A percentile compares a stretch with the other conserved stretches of the same genome.
Evolutionary conservation across 2,329 filamentous ascomycete genomes (phyloP).

Genomic region (Trichophyton verrucosum): DNA sequence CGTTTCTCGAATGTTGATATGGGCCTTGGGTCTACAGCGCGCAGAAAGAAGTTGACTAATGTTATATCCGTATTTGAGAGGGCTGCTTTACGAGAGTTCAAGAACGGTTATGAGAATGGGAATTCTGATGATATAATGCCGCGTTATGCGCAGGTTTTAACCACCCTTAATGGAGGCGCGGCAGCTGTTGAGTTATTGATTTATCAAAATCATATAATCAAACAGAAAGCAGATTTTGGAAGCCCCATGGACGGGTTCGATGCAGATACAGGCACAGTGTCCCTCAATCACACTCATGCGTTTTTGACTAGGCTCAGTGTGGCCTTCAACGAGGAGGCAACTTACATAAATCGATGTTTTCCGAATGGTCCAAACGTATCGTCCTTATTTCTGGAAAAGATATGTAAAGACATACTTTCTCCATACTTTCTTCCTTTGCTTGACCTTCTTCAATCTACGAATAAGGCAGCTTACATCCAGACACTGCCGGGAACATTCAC

Average conservation of each 20-base stretch:
- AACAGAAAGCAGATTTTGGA: slow-evolving; percentile 56
- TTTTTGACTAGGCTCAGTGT: slow-evolving; percentile 67
- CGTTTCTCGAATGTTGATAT: slow-evolving; percentile 71
- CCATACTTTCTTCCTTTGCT: slow-evolving; percentile 79
- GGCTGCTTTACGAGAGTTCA: slow-evolving; percentile 80
- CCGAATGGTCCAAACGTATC: slow-evolving; percentile 58
- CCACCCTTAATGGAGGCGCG: slow-evolving; percentile 65
- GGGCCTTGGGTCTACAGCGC: slow-evolving; percentile 56
- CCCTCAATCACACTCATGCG: slow-evolving; percentile 62
- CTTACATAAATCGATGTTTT: slow-evolving; percentile 72
- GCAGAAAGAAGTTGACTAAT: slow-evolving; percentile 58
- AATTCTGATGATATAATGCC: slow-evolving; percentile 84
- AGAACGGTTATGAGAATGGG: slow-evolving; percentile 77
- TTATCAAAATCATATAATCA: slow-evolving; percentile 74
- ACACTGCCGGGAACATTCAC: slow-evolving; percentile 80
- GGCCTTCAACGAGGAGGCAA: slow-evolving; percentile 71
- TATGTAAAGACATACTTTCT: slow-evolving; percentile 67
- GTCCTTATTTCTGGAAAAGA: slow-evolving; percentile 65
- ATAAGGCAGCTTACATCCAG: slow-evolving; percentile 65
- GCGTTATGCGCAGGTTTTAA: slow-evolving; percentile 75
- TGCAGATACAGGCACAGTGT: slow-evolving; percentile 52
- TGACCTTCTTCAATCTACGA: slow-evolving; percentile 70
- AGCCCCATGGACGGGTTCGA: slow-evolving; percentile 74
- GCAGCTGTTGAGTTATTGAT: slow-evolving; percentile 75
- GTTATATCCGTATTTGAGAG: slow-evolving; percentile 81